phyloP scores from a whole-genome alignment of 2,329 filamentous ascomycete species.

The Albophoma yamanashiensis region DNA sequence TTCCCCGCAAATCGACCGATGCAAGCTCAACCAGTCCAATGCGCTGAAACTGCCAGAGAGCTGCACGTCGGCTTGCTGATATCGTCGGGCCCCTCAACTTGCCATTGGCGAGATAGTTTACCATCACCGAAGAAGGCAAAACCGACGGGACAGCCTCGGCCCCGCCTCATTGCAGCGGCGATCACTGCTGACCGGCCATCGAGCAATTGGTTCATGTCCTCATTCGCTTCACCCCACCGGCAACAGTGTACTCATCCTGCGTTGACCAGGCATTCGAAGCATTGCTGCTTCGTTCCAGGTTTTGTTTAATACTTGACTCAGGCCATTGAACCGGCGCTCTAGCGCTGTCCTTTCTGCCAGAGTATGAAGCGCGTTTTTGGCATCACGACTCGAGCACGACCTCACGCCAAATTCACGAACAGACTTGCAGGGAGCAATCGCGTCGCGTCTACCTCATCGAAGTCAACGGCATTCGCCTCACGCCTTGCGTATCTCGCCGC shows the following conservation, averaged over 20 bases:
- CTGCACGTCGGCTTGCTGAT: neutral
- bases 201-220: neutral
- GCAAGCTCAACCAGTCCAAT: neutral
- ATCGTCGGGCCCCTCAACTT: neutral
- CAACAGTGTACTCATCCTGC: neutral
- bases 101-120: too few relatives aligned
- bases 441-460: neutral
- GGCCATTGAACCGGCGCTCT: too few relatives aligned
- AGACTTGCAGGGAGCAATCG: neutral
- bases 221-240: neutral
- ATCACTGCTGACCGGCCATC: neutral
- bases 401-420: neutral
- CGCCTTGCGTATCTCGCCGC: neutral
- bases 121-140: neutral
- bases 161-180: neutral
- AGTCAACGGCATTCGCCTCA: neutral
- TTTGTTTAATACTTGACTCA: neutral
- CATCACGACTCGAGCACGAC: neutral
- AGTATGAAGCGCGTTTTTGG: neutral
- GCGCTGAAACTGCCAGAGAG: too few relatives aligned
- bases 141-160: neutral
- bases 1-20: neutral
- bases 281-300: neutral
- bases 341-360: neutral
- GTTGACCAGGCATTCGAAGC: neutral